Conservation (phyloP, 2,329 filamentous ascomycete genomes). For the Colletotrichum liaoningense region DNA sequence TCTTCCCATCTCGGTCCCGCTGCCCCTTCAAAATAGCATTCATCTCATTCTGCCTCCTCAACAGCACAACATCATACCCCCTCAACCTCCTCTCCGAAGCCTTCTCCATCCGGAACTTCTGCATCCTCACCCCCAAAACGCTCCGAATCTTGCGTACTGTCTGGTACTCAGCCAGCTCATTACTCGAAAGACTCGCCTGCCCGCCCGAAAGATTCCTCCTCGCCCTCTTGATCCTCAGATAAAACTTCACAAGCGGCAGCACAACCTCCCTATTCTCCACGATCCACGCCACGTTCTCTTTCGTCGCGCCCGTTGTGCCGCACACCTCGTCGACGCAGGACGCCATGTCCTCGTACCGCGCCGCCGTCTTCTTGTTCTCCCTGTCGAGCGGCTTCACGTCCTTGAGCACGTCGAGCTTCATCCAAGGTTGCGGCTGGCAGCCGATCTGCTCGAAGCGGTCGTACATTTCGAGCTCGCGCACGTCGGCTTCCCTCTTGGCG, state of each 20-base stretch:
- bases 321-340: constrained; percentile 9
- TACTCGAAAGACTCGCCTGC: not conserved
- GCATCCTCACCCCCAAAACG: not conserved
- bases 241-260: constrained; percentile 9
- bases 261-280: not conserved
- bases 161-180: constrained; percentile 7
- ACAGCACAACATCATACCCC: not conserved
- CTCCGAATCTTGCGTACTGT: constrained; percentile 5
- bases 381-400: not conserved
- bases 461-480: not conserved
- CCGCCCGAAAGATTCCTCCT: constrained; percentile 2
- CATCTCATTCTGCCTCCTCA: not conserved
- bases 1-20: not conserved
- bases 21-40: not conserved
- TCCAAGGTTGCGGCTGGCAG: not conserved
- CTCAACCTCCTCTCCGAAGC: not conserved
- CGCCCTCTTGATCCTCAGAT: not conserved
- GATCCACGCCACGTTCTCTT: constrained; percentile 14
- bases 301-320: not conserved
- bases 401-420: not conserved
- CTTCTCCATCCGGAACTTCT: not conserved
- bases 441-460: not conserved
- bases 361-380: not conserved
- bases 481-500: not conserved
- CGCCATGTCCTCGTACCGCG: constrained; percentile 12